Evolutionary conservation across 345 rosid genomes (phyloP), one percentile per base, ranked within the genome.

Genomic region (Schrenkiella parvula): DNA sequence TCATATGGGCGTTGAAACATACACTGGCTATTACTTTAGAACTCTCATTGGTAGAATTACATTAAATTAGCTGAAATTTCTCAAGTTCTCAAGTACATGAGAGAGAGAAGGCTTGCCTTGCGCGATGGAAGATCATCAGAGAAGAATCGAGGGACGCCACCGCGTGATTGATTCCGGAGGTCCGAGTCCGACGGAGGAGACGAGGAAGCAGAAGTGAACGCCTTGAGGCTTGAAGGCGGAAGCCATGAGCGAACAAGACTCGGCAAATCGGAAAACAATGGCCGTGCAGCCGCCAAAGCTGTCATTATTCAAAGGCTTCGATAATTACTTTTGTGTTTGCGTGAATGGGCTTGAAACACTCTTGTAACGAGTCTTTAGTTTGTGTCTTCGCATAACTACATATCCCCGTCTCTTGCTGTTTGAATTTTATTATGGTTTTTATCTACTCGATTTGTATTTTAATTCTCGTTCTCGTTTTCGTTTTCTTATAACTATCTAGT

Each of bases 81-180:
- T 41, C 34, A 51, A 71, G 0, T 9, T 0, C 53, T 39, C 5
- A 31, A 66, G 21, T 34, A 12, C 23, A 21, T 9, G 32, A 34
- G 51, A 21, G 42, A 32, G 11, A 18, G 70, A 57, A 52, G 10
- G 14, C 18, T 25, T 84, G 66, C 96, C 89, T 93, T 80, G 22
- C 79, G 78, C 54, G 92, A 57, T 37, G 98, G 98, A 63, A 93
- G 92, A 18, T 73, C 71, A 44, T 80, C 80, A 28, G 91, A 93
- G 81, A 85, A 89, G 88, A 90, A 93, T 46, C 96, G 96, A 66
- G 93, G 96, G 15, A 86, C 87, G 43, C 89, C 87, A 12, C 92
- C 97, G 32, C 91, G 97, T 61, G 92, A 87, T 66, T 90, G 95
- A 80, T 84, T 82, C 31, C 82, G 57, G 70, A 76, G 84, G 31